phyloP scores from a whole-genome alignment of 352 stramenopile species.

The Elongisporangium prolatum region DNA sequence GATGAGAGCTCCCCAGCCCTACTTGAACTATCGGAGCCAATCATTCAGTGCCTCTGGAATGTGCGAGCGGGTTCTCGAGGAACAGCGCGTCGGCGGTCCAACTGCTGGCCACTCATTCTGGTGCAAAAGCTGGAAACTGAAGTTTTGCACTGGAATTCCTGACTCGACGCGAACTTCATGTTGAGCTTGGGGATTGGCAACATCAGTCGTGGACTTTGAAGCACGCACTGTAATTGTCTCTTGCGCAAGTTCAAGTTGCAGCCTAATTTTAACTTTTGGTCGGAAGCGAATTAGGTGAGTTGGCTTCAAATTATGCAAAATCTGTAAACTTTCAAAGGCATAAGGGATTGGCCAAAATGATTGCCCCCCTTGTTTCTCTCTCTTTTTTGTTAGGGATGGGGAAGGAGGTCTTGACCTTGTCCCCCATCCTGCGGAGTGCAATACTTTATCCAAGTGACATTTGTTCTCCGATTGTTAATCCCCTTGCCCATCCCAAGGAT shows the following conservation, averaged over 20 bases:
- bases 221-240: neutral
- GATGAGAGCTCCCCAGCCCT: constrained; percentile 8
- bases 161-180: neutral
- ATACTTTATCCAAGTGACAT: neutral
- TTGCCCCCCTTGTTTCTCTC: neutral
- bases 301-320: neutral
- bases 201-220: neutral
- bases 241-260: neutral
- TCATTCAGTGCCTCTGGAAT: constrained; percentile 1
- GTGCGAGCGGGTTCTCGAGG: neutral
- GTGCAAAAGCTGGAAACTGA: neutral
- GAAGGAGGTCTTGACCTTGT: neutral
- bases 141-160: neutral
- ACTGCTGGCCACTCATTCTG: constrained; percentile 1
- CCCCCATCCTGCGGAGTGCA: neutral
- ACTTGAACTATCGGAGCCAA: constrained; percentile 20
- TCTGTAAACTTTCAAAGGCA: neutral
- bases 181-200: neutral
- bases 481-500: neutral
- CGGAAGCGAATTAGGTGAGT: neutral
- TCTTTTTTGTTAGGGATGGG: neutral
- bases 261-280: neutral
- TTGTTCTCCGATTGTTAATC: neutral
- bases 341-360: neutral
- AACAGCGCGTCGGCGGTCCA: neutral